These are phyloP conservation scores for Neurospora cerealis DNA, from an alignment of 495 filamentous ascomycete species.

Conservation along the genomic window DNA sequence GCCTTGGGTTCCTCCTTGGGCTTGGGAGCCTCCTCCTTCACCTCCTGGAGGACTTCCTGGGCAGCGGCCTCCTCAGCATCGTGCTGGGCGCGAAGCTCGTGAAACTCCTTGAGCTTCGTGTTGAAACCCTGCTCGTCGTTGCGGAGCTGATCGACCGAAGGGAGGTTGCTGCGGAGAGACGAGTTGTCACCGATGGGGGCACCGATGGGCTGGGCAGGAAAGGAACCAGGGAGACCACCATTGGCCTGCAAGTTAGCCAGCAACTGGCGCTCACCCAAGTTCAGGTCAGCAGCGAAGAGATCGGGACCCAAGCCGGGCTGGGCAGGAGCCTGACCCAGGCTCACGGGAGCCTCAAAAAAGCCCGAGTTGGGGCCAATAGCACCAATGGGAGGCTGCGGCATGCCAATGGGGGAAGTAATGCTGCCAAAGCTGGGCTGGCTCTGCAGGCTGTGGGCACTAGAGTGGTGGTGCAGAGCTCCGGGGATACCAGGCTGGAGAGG, in stretches of 20 bases:
- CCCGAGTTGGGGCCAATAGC: conserved; percentile 38
- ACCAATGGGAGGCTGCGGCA: conserved; percentile 61
- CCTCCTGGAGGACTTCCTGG: conserved; percentile 2
- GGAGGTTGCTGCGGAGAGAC: conserved; percentile 29
- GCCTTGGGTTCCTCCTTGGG: background rate
- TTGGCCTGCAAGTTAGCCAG: conserved; percentile 27
- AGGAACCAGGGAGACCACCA: conserved; percentile 25
- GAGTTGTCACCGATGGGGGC: conserved; percentile 18
- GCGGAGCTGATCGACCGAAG: conserved; percentile 32
- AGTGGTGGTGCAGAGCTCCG: conserved; percentile 75
- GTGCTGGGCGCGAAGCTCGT: conserved; percentile 46
- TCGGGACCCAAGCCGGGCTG: conserved; percentile 23
- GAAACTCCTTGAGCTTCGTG: conserved; percentile 43
- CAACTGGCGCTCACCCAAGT: conserved; percentile 30
- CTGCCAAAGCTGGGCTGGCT: conserved; percentile 92
- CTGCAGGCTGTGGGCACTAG: conserved; percentile 87
- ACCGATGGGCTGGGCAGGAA: conserved; percentile 23
- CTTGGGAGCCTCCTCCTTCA: conserved; percentile 6
- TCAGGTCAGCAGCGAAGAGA: conserved; percentile 39
- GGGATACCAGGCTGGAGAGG: conserved; percentile 65
- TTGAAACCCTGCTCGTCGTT: conserved; percentile 43
- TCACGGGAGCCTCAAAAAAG: conserved; percentile 58
- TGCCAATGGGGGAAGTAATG: conserved; percentile 75
- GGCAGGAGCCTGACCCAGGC: conserved; percentile 8
- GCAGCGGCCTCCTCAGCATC: conserved; percentile 34